These are phyloP conservation scores for Dioscorea cayenensis DNA, from an alignment of 116 monocot species.

Conservation along the genomic window DNA sequence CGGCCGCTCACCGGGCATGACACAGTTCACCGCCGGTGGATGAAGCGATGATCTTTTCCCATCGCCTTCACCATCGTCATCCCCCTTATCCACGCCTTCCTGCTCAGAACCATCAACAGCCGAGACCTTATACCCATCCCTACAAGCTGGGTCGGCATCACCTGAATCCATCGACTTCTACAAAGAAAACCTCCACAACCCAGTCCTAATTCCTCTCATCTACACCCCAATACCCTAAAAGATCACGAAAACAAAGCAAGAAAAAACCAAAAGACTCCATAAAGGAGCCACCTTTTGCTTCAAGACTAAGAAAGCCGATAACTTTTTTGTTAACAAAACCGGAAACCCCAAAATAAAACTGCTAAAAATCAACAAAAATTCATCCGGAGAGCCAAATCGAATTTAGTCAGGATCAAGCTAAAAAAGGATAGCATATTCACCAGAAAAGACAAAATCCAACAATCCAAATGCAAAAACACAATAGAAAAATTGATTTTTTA, in stretches of 20 bases:
- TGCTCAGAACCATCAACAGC: not conserved
- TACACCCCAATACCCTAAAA: not conserved
- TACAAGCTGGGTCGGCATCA: not conserved
- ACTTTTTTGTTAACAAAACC: not conserved
- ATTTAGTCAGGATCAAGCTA: not conserved
- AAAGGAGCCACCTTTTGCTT: not conserved
- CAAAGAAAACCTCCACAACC: not conserved
- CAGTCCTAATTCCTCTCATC: not conserved
- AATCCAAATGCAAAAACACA: not conserved
- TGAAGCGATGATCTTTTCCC: conserved; percentile 10
- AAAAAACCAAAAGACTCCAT: not conserved
- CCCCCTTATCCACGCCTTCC: conserved; percentile 9
- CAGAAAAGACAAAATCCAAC: not conserved
- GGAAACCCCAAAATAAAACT: not conserved
- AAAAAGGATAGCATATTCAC: too few relatives aligned
- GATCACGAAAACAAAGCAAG: not conserved
- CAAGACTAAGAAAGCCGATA: not conserved
- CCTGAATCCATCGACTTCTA: conserved; percentile 16
- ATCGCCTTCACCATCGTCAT: not conserved
- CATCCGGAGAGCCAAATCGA: not conserved
- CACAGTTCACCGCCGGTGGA: conserved; percentile 4
- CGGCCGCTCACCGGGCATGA: conserved; percentile 4
- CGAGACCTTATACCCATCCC: conserved; percentile 13
- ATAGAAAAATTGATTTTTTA: not conserved
- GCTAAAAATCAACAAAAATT: not conserved